phyloP scores from a whole-genome alignment of 75 land plant species.

The Pseudotsuga menziesii region DNA sequence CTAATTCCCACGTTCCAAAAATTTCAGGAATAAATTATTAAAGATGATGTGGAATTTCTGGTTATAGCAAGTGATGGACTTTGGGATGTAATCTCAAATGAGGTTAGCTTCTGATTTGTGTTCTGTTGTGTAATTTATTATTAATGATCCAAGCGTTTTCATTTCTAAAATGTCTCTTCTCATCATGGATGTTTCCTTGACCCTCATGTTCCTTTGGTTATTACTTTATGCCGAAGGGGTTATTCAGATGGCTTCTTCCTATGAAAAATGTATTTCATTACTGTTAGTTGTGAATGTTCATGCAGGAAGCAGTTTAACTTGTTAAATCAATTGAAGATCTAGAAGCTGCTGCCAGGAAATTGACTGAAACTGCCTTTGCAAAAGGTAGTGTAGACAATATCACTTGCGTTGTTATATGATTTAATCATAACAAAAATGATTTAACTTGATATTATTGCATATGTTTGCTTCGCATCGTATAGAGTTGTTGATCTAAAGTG shows the following conservation, averaged over 20 bases:
- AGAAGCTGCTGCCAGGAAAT: constrained; percentile 51
- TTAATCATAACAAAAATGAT: constrained; percentile 15
- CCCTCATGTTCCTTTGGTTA: background rate
- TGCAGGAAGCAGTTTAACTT: constrained; percentile 61
- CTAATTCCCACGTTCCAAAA: background rate
- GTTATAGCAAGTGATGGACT: constrained; percentile 80
- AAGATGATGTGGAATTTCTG: constrained; percentile 24
- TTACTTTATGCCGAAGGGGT: too few species aligned
- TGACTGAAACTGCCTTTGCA: constrained; percentile 48
- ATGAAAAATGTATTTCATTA: too few species aligned
- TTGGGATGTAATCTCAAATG: constrained; percentile 77
- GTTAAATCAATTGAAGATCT: constrained; percentile 43
- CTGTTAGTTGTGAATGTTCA: background rate
- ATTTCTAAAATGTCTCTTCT: background rate
- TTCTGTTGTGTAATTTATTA: background rate
- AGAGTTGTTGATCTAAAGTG: background rate
- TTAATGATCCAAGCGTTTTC: background rate
- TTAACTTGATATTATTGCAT: constrained; percentile 5
- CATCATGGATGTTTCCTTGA: background rate
- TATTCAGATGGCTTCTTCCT: too few species aligned
- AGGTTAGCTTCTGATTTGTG: constrained; percentile 18
- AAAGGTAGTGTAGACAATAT: constrained; percentile 68
- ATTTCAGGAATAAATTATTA: constrained; percentile 4
- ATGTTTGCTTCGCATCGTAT: background rate
- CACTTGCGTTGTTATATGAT: constrained; percentile 60